A percentile compares a stretch with the other conserved stretches of the same genome.
These are phyloP conservation scores for Acanthamoeba healyi DNA, from an alignment of 208 protist genomes.

Conservation along the genomic window DNA sequence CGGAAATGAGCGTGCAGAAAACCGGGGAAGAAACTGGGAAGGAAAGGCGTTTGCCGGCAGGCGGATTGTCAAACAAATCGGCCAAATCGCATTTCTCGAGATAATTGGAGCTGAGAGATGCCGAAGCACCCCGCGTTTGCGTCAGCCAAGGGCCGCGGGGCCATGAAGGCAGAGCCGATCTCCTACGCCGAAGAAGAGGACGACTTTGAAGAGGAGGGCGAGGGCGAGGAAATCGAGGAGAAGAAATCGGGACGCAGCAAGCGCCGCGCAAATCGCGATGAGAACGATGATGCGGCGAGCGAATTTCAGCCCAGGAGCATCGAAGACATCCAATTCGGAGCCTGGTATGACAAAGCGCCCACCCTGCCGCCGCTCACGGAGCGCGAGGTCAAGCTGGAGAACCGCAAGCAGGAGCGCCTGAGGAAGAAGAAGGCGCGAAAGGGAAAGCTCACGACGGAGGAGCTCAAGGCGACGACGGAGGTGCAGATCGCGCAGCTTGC, in stretches of 20 bases:
- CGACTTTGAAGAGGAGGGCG: not conserved
- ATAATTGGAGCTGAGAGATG: not conserved
- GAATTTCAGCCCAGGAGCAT: not conserved
- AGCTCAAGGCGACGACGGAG: not conserved
- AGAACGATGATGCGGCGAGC: not conserved
- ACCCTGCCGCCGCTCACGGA: slow-evolving; percentile 21
- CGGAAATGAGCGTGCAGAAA: not conserved
- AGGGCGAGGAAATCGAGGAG: not conserved
- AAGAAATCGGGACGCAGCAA: not conserved
- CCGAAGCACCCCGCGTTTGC: not conserved
- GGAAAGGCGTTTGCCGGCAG: not conserved
- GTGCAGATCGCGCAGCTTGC: slow-evolving; percentile 1
- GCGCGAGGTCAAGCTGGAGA: slow-evolving; percentile 25
- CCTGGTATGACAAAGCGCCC: slow-evolving; percentile 45
- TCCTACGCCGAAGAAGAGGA: not conserved
- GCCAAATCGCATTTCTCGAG: no score
- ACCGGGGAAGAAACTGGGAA: not conserved
- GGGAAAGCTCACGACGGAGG: not conserved
- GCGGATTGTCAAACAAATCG: no score
- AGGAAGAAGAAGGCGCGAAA: not conserved
- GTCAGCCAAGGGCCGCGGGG: not conserved
- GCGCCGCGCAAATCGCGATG: not conserved
- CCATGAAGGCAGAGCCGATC: not conserved
- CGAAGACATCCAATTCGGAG: slow-evolving; percentile 50
- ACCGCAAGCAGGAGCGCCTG: slow-evolving; percentile 17